These are phyloP conservation scores for Pyrenochaeta sp. DNA, from an alignment of 2,329 filamentous ascomycete genomes.

Conservation along the genomic window DNA sequence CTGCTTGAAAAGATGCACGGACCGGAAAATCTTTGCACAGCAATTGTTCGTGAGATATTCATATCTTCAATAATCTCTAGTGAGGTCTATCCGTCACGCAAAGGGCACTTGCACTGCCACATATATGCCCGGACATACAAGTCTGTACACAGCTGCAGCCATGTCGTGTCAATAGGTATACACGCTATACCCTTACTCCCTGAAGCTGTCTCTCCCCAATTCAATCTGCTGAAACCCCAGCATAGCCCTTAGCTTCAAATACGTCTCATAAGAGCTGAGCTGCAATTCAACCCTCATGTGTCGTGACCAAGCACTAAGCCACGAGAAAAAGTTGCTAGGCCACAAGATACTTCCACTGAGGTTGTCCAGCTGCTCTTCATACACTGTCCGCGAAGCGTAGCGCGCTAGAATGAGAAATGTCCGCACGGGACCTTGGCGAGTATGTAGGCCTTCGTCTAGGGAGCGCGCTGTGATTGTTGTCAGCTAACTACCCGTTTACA, in stretches of 20 bases:
- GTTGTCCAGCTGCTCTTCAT: slow-evolving; percentile 66
- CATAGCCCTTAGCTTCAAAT: slow-evolving; percentile 60
- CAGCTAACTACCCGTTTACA: slow-evolving; percentile 1
- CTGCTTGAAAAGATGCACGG: background rate
- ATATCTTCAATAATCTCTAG: background rate
- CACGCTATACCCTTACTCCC: slow-evolving; percentile 14
- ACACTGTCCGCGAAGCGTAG: slow-evolving; percentile 69
- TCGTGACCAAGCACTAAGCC: slow-evolving; percentile 61
- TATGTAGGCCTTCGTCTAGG: slow-evolving; percentile 89
- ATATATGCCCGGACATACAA: background rate
- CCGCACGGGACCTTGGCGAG: slow-evolving; percentile 68
- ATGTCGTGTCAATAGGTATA: background rate
- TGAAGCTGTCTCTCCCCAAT: slow-evolving; percentile 22
- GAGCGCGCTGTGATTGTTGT: slow-evolving; percentile 67
- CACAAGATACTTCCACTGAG: slow-evolving; percentile 60
- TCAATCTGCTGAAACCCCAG: slow-evolving; percentile 54
- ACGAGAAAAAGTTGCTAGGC: slow-evolving; percentile 61
- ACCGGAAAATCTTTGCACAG: background rate
- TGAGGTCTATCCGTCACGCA: background rate
- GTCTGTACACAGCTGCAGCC: background rate
- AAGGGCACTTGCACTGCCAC: background rate
- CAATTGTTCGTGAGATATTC: background rate
- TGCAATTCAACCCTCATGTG: slow-evolving; percentile 67
- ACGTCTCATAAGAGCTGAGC: slow-evolving; percentile 66
- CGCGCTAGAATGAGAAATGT: slow-evolving; percentile 71